Evolutionary conservation across 1,284 basidiomycete genomes (phyloP).

Genomic region (Sphaerobolus stellatus): DNA sequence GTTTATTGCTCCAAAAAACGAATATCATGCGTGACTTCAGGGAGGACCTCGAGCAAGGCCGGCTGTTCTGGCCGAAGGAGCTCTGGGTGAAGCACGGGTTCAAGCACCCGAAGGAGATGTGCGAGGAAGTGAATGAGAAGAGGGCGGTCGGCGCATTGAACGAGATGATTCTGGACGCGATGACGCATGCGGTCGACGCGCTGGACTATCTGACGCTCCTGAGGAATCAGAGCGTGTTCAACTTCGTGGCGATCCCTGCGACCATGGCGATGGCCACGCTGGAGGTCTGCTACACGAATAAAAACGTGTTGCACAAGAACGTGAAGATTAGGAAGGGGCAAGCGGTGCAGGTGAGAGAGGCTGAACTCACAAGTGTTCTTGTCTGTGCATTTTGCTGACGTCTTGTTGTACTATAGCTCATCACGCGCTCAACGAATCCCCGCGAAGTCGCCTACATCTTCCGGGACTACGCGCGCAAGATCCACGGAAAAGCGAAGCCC

Average conservation of each 20-base stretch:
- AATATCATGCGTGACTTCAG: conserved; percentile 97
- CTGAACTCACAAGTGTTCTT: not conserved
- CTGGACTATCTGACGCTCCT: conserved; percentile 90
- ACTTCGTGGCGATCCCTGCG: conserved; percentile 95
- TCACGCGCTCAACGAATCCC: conserved; percentile 88
- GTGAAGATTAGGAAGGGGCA: conserved; percentile 95
- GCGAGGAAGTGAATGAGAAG: conserved; percentile 50
- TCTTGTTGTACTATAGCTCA: conserved; percentile 60
- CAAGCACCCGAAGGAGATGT: conserved; percentile 65
- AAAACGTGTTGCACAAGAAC: conserved; percentile 83
- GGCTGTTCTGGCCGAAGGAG: conserved; percentile 95
- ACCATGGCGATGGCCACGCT: conserved; percentile 97
- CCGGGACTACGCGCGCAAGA: conserved; percentile 76
- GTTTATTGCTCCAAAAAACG: conserved; percentile 96
- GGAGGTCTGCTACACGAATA: conserved; percentile 91
- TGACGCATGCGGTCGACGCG: conserved; percentile 81
- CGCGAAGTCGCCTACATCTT: conserved; percentile 91
- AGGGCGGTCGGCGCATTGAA: conserved; percentile 79
- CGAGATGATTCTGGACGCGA: conserved; percentile 88
- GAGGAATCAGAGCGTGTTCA: conserved; percentile 91
- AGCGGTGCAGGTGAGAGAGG: conserved; percentile 67
- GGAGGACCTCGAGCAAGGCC: conserved; percentile 84
- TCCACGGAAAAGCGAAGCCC: conserved; percentile 78
- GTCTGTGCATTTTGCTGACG: conserved; percentile 3
- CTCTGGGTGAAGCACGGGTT: conserved; percentile 86